Base-by-base conservation (phyloP, 768 basidiomycete species). In the Mycena venus region DNA sequence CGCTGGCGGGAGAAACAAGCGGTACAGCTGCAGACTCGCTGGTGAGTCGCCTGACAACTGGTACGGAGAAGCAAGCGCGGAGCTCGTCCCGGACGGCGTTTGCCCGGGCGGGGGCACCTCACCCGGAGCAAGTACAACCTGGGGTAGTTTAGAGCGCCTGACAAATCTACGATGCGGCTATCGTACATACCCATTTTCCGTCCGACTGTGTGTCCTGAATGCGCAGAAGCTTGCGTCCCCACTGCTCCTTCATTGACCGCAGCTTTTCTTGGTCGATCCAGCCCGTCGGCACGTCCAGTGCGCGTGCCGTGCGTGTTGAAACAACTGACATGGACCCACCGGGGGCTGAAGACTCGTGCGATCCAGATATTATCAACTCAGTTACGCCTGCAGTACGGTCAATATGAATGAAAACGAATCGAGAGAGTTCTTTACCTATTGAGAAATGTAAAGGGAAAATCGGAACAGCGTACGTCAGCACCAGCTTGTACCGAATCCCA, bases 151-250 rank as follows among this genome's bases (percentile, higher is more conserved):
- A 15, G 95, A 93, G 78, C 93, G 91, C 31, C 88, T 91, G 75
- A 90, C 91, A 17, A 90, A 89, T 38, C 94, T 90, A 21, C 85
- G 83, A 55, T 83, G 83, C 23, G 49, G 23, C 29, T 94, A 87
- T 80, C 23, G 36, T 15, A 34, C 89, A 90, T 68, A 74, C 91
- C 93, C 94, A 96, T 86, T 94, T 95, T 11, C 95, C 95, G 79
- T 96, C 95, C 7, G 95, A 94, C 78, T 94, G 92, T 19, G 89
- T 92, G 76, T 91, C 93, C n/a, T 92, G 90, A 34, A 96, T 91
- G 15, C 86, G 85, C 53, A 85, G 84, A 23, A 96, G 89, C 81
- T 94, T 95, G 70, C 94, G 93, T 32, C 89, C 87, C 93, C 94
- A 95, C 75, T 96, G 95, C 75, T 93, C 92, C 40, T 90, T 90